Evolutionary conservation across 495 filamentous ascomycete genomes (phyloP).

Genomic region (Penicillium steckii): DNA sequence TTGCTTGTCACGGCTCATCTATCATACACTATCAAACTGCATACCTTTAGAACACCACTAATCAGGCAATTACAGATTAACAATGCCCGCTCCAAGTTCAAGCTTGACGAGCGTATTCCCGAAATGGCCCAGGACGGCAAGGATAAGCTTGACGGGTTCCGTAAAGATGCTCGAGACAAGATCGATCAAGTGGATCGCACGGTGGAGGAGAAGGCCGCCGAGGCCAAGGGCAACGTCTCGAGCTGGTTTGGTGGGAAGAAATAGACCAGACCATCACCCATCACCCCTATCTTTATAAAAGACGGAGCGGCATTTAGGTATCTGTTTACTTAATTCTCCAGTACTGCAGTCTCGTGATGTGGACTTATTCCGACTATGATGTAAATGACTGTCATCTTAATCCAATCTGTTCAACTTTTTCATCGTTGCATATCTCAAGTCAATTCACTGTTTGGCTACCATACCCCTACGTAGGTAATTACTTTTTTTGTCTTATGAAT

Average conservation of each 20-base stretch:
- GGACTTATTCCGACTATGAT: not conserved
- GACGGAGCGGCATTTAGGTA: too few species aligned
- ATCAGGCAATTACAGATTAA: constrained; percentile 47
- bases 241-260: constrained; percentile 76
- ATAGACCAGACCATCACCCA: constrained; percentile 28
- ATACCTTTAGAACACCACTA: not conserved
- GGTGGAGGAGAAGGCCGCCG: constrained; percentile 70
- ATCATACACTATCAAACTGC: too few species aligned
- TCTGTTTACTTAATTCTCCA: not conserved
- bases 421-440: not conserved
- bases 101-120: constrained; percentile 58
- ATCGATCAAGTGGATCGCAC: constrained; percentile 63
- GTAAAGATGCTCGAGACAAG: constrained; percentile 41
- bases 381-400: not conserved
- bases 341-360: not conserved
- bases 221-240: constrained; percentile 75
- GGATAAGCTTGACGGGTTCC: constrained; percentile 67
- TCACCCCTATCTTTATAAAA: not conserved
- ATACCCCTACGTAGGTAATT: too few species aligned
- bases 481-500: too few species aligned
- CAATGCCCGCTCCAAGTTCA: constrained; percentile 58
- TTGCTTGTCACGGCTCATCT: too few species aligned
- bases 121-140: constrained; percentile 58
- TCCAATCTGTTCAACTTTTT: not conserved
- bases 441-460: too few species aligned